phyloP scores from a whole-genome alignment of 225 moss, liverwort and hornwort species.

The Rhytidiadelphus loreus region DNA sequence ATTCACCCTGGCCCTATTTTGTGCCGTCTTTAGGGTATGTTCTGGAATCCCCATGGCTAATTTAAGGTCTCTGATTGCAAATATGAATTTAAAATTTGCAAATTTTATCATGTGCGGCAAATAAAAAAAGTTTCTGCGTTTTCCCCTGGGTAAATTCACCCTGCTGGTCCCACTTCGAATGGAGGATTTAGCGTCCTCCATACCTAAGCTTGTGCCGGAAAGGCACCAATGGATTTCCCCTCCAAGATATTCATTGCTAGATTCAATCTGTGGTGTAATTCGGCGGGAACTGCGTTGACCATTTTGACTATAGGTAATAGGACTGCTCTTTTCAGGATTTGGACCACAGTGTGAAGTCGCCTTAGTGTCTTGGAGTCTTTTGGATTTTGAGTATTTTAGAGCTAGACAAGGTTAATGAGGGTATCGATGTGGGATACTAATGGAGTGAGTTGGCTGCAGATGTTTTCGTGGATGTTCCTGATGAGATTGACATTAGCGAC shows the following conservation, averaged over 20 bases:
- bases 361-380: neutral
- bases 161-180: no score
- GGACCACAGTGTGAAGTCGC: neutral
- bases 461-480: conserved; percentile 89
- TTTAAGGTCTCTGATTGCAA: no score
- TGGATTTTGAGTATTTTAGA: neutral
- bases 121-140: no score
- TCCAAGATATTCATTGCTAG: neutral
- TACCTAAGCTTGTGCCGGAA: neutral
- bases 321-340: neutral
- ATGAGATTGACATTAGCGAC: conserved; percentile 78
- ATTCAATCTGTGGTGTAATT: neutral
- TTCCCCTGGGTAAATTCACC: no score
- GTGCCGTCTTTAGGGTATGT: no score
- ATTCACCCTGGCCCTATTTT: no score
- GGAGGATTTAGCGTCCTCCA: no score
- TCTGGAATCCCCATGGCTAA: no score
- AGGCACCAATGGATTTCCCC: neutral
- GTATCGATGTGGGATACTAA: neutral
- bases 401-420: neutral
- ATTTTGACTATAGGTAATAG: neutral
- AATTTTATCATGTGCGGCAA: no score
- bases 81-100: no score
- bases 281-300: neutral
- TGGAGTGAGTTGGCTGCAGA: conserved; percentile 38